Percentiles rank a stretch among this genome's conserved stretches.
phyloP scores from a whole-genome alignment of 768 basidiomycete genomes.

The Suillus clintonianus region DNA sequence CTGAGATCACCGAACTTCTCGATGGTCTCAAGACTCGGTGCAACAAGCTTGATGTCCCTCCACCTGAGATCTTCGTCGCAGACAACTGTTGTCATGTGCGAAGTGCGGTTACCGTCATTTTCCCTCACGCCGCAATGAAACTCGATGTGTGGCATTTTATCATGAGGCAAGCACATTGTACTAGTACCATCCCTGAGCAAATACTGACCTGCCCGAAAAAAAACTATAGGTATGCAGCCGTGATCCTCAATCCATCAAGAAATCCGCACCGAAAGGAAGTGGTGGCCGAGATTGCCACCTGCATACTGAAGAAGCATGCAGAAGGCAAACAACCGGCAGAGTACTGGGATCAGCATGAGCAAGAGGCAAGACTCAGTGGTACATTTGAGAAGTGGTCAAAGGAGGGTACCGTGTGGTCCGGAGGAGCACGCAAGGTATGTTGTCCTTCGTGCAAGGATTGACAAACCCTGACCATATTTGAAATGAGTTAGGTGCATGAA shows the following conservation, averaged over 20 bases:
- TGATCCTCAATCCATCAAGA: conserved; percentile 9
- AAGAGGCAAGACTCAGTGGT: conserved; percentile 12
- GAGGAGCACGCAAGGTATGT: conserved; percentile 12
- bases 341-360: conserved; percentile 20
- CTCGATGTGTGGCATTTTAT: conserved; percentile 24
- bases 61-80: conserved; percentile 14
- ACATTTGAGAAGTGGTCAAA: conserved; percentile 17
- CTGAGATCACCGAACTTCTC: conserved; percentile 17
- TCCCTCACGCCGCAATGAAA: conserved; percentile 5
- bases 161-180: conserved; percentile 9
- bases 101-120: conserved; percentile 1
- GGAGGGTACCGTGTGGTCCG: conserved; percentile 16
- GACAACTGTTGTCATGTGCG: conserved; percentile 26
- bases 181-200: too few relatives aligned
- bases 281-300: conserved; percentile 7
- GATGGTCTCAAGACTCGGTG: conserved; percentile 10
- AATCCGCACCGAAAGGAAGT: conserved; percentile 10
- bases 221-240: conserved; percentile 12
- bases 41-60: conserved; percentile 6
- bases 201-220: too few relatives aligned
- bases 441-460: too few relatives aligned
- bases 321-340: conserved; percentile 3
- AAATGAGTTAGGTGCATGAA: conserved; percentile 18
- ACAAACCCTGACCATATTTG: neutral
- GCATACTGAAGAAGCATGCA: conserved; percentile 10